phyloP scores from a whole-genome alignment of 2,329 filamentous ascomycete species.

The Bipolaris oryzae region DNA sequence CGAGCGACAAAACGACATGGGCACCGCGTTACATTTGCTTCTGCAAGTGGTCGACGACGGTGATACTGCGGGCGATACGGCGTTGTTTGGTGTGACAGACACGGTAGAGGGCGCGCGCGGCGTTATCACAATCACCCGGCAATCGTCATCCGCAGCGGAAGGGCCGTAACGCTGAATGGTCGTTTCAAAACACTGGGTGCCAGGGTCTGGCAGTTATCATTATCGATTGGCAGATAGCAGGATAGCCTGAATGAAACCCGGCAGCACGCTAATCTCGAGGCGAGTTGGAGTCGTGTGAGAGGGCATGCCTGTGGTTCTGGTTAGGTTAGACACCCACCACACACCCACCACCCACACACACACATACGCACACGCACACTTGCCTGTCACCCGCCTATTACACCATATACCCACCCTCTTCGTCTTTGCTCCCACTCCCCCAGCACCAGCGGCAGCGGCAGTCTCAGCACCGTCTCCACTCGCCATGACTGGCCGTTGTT shows the following conservation, averaged over 20 bases:
- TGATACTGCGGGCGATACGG: slow-evolving; percentile 42
- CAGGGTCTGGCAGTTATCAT: slow-evolving; percentile 45
- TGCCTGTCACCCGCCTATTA: not conserved
- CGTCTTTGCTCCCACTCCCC: no score
- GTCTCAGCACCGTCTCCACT: slow-evolving; percentile 1
- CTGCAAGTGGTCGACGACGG: slow-evolving; percentile 26
- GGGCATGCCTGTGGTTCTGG: slow-evolving; percentile 4
- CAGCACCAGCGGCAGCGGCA: slow-evolving; percentile 10
- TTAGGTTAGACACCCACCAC: no score
- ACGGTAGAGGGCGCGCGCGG: slow-evolving; percentile 5
- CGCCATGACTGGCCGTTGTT: slow-evolving; percentile 1
- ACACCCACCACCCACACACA: no score
- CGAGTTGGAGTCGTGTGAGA: slow-evolving; percentile 16
- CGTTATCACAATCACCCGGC: slow-evolving; percentile 7
- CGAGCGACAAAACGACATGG: not conserved
- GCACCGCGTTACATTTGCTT: slow-evolving; percentile 13
- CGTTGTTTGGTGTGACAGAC: slow-evolving; percentile 33
- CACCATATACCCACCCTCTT: no score
- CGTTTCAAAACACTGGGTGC: slow-evolving; percentile 44
- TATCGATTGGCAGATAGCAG: slow-evolving; percentile 45
- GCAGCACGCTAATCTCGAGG: slow-evolving; percentile 29
- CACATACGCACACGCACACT: no score
- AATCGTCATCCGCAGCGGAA: slow-evolving; percentile 29
- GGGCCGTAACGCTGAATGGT: slow-evolving; percentile 31
- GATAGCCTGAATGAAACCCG: slow-evolving; percentile 40